phyloP scores from a whole-genome alignment of 2,329 filamentous ascomycete genomes.

The Ophiosphaerella korrae region DNA sequence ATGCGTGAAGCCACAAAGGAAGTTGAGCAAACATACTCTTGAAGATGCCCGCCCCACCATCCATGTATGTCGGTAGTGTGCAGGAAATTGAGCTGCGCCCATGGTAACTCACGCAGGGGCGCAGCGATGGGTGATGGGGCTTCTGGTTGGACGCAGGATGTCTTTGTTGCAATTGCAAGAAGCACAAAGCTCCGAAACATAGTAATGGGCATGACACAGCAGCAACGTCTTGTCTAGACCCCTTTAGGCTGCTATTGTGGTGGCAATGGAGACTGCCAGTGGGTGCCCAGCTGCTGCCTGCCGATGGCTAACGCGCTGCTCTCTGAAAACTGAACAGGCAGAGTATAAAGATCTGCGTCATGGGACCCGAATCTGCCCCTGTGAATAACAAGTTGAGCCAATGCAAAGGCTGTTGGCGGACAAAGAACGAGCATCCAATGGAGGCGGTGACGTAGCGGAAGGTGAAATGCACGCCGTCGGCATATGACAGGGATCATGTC shows the following conservation, averaged over 20 bases:
- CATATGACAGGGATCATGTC: constrained; percentile 3
- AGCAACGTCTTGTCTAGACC: neutral
- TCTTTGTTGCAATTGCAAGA: constrained; percentile 48
- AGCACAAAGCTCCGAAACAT: constrained; percentile 24
- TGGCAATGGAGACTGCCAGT: constrained; percentile 24
- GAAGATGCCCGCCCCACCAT: constrained; percentile 91
- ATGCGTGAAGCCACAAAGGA: too few species aligned
- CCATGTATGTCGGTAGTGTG: constrained; percentile 92
- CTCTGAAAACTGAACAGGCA: neutral
- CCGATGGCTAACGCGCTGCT: constrained; percentile 6
- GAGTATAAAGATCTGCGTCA: too few species aligned
- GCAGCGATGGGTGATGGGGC: constrained; percentile 78
- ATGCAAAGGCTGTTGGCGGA: neutral
- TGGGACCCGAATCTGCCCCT: too few species aligned
- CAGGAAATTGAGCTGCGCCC: constrained; percentile 94
- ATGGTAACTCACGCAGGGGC: constrained; percentile 81
- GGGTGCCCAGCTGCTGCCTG: constrained; percentile 8
- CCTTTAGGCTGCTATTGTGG: constrained; percentile 5
- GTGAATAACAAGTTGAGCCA: too few species aligned
- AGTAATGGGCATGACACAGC: constrained; percentile 4
- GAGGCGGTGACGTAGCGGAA: constrained; percentile 14
- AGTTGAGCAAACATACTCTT: constrained; percentile 66
- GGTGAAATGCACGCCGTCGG: constrained; percentile 12
- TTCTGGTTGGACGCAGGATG: constrained; percentile 70
- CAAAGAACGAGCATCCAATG: constrained; percentile 15